phyloP scores from a whole-genome alignment of 306 rosid genomes.

The Alnus glutinosa region DNA sequence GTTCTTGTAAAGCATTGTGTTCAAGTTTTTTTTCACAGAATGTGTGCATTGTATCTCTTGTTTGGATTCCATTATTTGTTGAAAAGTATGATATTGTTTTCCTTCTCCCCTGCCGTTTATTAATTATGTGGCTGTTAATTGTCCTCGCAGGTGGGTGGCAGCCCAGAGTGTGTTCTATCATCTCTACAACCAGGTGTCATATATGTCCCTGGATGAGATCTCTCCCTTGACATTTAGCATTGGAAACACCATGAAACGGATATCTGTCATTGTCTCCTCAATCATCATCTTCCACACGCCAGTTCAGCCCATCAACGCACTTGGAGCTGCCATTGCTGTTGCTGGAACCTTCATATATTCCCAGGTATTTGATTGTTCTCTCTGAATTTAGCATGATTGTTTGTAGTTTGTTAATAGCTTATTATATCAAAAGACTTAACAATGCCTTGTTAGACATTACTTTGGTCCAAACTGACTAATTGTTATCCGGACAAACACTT shows the following conservation, averaged over 20 bases:
- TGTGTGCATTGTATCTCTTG: conserved; percentile 2
- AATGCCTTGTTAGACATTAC: background rate
- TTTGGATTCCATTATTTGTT: conserved; percentile 6
- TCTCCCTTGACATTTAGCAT: conserved; percentile 96
- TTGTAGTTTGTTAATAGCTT: background rate
- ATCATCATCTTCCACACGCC: conserved; percentile 94
- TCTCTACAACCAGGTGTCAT: conserved; percentile 94
- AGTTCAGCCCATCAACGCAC: conserved; percentile 91
- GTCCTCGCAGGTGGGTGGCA: conserved; percentile 77
- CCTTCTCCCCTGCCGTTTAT: conserved; percentile 8
- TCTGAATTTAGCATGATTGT: conserved; percentile 3
- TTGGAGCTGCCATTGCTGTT: conserved; percentile 93
- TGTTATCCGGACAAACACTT: conserved; percentile 10
- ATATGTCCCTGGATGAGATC: conserved; percentile 96
- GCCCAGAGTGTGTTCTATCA: conserved; percentile 97
- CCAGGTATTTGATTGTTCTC: conserved; percentile 58
- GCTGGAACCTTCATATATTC: conserved; percentile 94
- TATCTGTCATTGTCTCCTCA: conserved; percentile 91
- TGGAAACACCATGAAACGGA: conserved; percentile 99
- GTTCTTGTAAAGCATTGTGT: background rate
- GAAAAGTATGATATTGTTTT: background rate
- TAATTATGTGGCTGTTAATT: conserved; percentile 22
- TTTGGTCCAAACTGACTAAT: conserved; percentile 7
- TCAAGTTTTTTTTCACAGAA: background rate
- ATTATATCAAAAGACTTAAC: background rate